Evolutionary conservation across 2,329 filamentous ascomycete genomes (phyloP).

Genomic region (Neofusicoccum ribis): DNA sequence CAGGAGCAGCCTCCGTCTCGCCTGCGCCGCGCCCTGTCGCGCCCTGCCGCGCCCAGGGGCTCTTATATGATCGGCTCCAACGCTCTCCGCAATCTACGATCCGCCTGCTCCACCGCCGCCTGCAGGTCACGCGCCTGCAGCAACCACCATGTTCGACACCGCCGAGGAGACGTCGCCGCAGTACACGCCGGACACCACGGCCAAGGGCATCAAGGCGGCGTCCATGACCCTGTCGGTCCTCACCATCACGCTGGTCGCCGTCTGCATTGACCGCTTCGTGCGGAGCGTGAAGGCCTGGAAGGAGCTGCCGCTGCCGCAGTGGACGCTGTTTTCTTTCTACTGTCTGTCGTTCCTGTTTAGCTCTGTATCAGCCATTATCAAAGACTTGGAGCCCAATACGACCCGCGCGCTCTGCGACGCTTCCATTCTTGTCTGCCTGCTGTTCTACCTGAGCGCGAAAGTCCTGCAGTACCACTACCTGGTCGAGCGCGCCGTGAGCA

Average conservation of each 20-base stretch:
- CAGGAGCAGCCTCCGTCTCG: conserved; percentile 3
- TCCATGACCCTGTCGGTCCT: conserved; percentile 10
- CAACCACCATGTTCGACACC: neutral
- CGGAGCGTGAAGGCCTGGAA: conserved; percentile 8
- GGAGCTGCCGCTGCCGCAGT: neutral
- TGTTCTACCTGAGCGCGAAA: conserved; percentile 65
- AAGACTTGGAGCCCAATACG: conserved; percentile 2
- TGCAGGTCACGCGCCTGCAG: conserved; percentile 4
- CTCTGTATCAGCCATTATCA: neutral
- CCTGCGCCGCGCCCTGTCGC: neutral
- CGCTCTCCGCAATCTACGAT: neutral
- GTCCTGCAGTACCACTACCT: conserved; percentile 67
- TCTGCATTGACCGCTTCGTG: conserved; percentile 8
- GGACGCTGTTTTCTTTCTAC: neutral
- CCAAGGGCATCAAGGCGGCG: conserved; percentile 1
- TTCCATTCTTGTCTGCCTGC: conserved; percentile 35
- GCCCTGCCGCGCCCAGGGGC: neutral
- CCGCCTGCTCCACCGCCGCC: conserved; percentile 1
- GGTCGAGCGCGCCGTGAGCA: conserved; percentile 61
- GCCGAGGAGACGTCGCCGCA: neutral
- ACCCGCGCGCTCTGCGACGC: neutral
- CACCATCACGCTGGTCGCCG: neutral
- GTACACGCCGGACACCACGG: neutral
- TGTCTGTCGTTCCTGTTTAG: conserved; percentile 4
- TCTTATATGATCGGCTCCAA: conserved; percentile 1